phyloP scores from a whole-genome alignment of 805 yeast genomes.

The Ogataea dorogensis region DNA sequence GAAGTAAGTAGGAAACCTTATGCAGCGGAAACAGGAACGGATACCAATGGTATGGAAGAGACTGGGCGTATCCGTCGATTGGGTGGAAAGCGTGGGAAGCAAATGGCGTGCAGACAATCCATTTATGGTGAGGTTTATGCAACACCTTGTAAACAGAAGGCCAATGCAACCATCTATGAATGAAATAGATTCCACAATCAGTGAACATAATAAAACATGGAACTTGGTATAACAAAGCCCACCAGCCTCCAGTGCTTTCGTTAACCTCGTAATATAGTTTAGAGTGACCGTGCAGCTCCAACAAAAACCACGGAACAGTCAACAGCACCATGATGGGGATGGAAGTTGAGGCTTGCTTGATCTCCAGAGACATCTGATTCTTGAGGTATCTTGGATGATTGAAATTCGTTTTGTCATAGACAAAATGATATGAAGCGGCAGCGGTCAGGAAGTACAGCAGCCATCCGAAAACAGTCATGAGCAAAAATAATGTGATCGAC shows the following conservation, averaged over 20 bases:
- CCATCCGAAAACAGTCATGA: slow-evolving; percentile 86
- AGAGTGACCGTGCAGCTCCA: slow-evolving; percentile 83
- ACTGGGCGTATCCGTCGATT: slow-evolving; percentile 91
- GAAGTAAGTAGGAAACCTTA: slow-evolving; percentile 73
- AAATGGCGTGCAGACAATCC: slow-evolving; percentile 98
- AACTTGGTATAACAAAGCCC: slow-evolving; percentile 60
- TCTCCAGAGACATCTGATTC: slow-evolving; percentile 86
- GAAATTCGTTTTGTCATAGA: slow-evolving; percentile 86
- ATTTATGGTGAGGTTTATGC: slow-evolving; percentile 98
- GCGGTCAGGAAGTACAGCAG: slow-evolving; percentile 76
- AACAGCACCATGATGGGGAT: slow-evolving; percentile 86
- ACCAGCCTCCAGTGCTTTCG: slow-evolving; percentile 67
- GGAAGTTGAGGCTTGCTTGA: slow-evolving; percentile 71
- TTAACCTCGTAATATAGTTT: slow-evolving; percentile 65
- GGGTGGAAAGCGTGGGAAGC: slow-evolving; percentile 99
- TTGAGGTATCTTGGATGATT: slow-evolving; percentile 95
- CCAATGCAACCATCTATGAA: slow-evolving; percentile 94
- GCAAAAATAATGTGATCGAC: slow-evolving; percentile 56
- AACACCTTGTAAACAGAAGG: slow-evolving; percentile 79
- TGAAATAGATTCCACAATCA: slow-evolving; percentile 86
- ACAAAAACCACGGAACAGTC: slow-evolving; percentile 87
- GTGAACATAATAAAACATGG: slow-evolving; percentile 88
- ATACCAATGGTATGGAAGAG: slow-evolving; percentile 88
- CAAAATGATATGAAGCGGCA: slow-evolving; percentile 66
- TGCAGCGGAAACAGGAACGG: slow-evolving; percentile 93